Conservation (phyloP, 805 yeast species). For the Candida nitratophila region DNA sequence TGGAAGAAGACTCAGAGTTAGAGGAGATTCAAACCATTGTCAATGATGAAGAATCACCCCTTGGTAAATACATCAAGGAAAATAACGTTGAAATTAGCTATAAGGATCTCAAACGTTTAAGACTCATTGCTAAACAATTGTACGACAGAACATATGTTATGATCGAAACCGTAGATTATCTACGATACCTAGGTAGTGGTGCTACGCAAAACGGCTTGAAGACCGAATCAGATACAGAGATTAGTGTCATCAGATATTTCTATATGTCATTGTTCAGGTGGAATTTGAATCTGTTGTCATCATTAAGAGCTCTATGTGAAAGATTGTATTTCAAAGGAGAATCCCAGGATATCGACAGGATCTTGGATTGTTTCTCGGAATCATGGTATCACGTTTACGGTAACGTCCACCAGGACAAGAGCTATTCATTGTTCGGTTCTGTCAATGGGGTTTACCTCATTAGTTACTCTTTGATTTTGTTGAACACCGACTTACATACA, state of each 20-base stretch:
- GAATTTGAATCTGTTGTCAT: conserved; percentile 43
- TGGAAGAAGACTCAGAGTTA: not conserved
- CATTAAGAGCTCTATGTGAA: conserved; percentile 56
- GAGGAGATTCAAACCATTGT: not conserved
- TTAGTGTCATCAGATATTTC: conserved; percentile 30
- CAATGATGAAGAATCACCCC: conserved; percentile 6
- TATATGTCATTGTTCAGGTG: conserved; percentile 41
- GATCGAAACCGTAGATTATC: conserved; percentile 14
- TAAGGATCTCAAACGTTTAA: conserved; percentile 6
- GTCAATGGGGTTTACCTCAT: conserved; percentile 59
- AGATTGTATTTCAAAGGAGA: conserved; percentile 74
- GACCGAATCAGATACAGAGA: conserved; percentile 24
- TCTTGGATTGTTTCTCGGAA: conserved; percentile 59
- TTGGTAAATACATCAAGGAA: not conserved
- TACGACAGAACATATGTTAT: conserved; percentile 23
- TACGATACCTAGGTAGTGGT: conserved; percentile 22
- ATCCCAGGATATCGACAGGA: conserved; percentile 71
- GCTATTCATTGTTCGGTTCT: conserved; percentile 33
- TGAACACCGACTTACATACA: conserved; percentile 74
- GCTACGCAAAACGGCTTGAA: not conserved
- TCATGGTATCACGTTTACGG: conserved; percentile 52
- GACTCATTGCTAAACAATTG: conserved; percentile 24
- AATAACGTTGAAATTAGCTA: conserved; percentile 1
- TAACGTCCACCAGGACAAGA: conserved; percentile 24
- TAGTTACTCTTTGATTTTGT: conserved; percentile 60